Evolutionary conservation across 306 rosid species (phyloP).

Genomic region (Trifolium pratense): DNA sequence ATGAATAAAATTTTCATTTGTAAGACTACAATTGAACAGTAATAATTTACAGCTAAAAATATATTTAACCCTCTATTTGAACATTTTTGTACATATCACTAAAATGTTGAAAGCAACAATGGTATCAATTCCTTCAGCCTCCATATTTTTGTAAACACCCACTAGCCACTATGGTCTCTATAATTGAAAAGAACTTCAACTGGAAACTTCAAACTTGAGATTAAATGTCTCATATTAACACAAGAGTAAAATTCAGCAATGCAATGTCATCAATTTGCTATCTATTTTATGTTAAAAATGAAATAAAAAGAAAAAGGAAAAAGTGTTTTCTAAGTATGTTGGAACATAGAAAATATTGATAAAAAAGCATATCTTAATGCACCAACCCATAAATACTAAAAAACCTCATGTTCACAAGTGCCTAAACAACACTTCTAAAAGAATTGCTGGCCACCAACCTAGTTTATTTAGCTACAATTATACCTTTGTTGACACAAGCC

Average conservation of each 20-base stretch:
- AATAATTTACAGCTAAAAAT: background rate
- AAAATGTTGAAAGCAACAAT: background rate
- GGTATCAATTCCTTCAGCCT: background rate
- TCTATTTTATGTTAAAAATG: constrained; percentile 2
- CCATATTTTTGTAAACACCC: background rate
- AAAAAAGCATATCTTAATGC: background rate
- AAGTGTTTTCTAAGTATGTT: constrained; percentile 11
- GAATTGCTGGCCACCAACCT: constrained; percentile 25
- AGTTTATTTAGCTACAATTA: constrained; percentile 32
- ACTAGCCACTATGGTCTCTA: background rate
- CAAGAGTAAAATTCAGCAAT: constrained; percentile 10
- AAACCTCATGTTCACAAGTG: constrained; percentile 25
- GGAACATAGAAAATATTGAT: background rate
- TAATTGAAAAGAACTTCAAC: background rate
- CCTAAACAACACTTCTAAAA: constrained; percentile 29
- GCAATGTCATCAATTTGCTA: background rate
- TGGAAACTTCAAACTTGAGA: background rate
- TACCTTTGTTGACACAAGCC: constrained; percentile 18
- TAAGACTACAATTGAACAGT: background rate
- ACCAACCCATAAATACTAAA: constrained; percentile 22
- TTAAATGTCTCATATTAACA: constrained; percentile 21
- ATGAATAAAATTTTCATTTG: background rate
- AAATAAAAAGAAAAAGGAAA: background rate
- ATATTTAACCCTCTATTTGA: background rate
- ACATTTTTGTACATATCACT: background rate